Conservation (phyloP, 495 filamentous ascomycete genomes). For the Chaetomium tenue region DNA sequence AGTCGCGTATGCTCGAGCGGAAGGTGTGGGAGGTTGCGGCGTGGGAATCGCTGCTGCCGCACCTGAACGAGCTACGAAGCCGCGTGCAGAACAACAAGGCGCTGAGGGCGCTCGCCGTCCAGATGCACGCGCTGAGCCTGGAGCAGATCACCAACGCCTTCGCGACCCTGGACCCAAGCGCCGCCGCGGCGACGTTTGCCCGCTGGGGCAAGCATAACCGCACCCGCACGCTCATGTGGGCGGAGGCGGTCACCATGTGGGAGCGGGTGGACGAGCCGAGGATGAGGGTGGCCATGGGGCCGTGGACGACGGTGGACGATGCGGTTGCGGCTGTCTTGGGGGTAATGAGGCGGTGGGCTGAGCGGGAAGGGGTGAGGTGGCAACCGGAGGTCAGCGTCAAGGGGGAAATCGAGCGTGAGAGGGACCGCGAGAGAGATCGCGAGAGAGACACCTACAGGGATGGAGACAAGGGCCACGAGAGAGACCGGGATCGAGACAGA, state of each 20-base stretch:
- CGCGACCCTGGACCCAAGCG: constrained; percentile 27
- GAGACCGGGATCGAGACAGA: constrained; percentile 15
- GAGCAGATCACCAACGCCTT: constrained; percentile 39
- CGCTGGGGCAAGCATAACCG: constrained; percentile 25
- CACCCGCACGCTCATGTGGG: constrained; percentile 31
- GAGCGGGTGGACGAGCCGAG: constrained; percentile 29
- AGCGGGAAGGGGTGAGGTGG: constrained; percentile 38
- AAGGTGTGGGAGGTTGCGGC: constrained; percentile 23
- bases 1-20: constrained; percentile 28
- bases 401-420: constrained; percentile 17
- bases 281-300: constrained; percentile 34
- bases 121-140: constrained; percentile 40
- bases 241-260: constrained; percentile 18
- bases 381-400: constrained; percentile 19
- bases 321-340: constrained; percentile 28
- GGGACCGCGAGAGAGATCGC: constrained; percentile 9
- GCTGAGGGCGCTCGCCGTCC: constrained; percentile 34
- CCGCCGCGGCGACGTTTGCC: constrained; percentile 19
- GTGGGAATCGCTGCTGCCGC: constrained; percentile 37
- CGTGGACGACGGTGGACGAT: constrained; percentile 40
- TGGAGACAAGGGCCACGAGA: constrained; percentile 15
- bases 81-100: constrained; percentile 26
- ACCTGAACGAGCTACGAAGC: constrained; percentile 35
- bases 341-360: constrained; percentile 35
- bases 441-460: constrained; percentile 17